Evolutionary conservation across 2,329 filamentous ascomycete genomes (phyloP).

Genomic region (Allantophomopsis lycopodina): DNA sequence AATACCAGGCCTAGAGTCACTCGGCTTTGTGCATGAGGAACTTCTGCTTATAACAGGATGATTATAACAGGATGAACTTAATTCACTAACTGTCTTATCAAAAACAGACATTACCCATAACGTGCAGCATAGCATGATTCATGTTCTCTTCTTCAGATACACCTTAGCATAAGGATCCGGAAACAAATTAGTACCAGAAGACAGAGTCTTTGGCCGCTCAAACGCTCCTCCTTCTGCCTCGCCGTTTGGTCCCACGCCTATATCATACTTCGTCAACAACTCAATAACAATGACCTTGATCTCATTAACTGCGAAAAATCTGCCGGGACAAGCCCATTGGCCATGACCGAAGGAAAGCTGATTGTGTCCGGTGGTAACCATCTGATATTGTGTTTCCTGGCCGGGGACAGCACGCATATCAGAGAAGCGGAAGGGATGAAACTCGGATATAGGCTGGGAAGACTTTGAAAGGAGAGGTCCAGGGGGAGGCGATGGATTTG

Average conservation of each 20-base stretch:
- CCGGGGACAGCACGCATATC: background rate
- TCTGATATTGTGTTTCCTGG: slow-evolving; percentile 4
- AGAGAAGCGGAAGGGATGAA: slow-evolving; percentile 3
- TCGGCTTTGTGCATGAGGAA: too few species aligned
- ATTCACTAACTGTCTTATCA: too few species aligned
- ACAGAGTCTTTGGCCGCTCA: background rate
- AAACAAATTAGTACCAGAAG: background rate
- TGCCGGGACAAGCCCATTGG: slow-evolving; percentile 7
- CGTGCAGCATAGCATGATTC: too few species aligned
- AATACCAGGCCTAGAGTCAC: too few species aligned
- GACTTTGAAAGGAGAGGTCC: slow-evolving; percentile 1
- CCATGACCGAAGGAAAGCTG: slow-evolving; percentile 5
- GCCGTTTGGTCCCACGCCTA: slow-evolving; percentile 1
- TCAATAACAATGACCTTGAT: slow-evolving; percentile 9
- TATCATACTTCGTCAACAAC: slow-evolving; percentile 9
- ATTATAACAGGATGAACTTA: too few species aligned
- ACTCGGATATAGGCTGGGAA: background rate
- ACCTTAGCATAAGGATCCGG: slow-evolving; percentile 2
- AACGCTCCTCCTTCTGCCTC: background rate
- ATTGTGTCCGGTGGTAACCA: slow-evolving; percentile 2
- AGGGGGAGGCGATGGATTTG: slow-evolving; percentile 1
- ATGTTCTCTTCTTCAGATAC: slow-evolving; percentile 1
- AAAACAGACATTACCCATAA: too few species aligned
- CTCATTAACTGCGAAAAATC: slow-evolving; percentile 12
- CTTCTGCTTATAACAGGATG: too few species aligned